Conservation (phyloP, 371 early-diverging fungal genomes). For the Encephalitozoon romaleae region DNA sequence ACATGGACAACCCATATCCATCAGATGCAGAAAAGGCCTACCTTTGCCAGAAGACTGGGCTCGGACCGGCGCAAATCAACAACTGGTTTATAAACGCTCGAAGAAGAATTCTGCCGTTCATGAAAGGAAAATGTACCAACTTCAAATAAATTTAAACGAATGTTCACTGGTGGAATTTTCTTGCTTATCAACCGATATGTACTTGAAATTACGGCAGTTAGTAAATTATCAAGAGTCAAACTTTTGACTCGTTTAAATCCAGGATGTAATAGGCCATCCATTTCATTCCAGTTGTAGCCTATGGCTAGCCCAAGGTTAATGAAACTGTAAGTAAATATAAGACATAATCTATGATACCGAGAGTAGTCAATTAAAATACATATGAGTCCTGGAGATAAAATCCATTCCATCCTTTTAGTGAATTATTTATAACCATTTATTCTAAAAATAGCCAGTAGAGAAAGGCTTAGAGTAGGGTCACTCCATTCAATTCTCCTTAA, state of each 20-base stretch:
- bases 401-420: too few relatives aligned
- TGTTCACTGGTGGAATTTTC: background rate
- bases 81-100: constrained; percentile 81
- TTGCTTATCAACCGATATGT: background rate
- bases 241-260: too few relatives aligned
- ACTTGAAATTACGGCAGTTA: too few relatives aligned
- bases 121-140: constrained; percentile 32
- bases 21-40: constrained; percentile 68
- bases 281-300: too few relatives aligned
- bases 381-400: too few relatives aligned
- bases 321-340: too few relatives aligned
- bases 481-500: background rate
- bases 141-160: background rate
- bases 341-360: too few relatives aligned
- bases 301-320: too few relatives aligned
- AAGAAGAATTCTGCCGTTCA: constrained; percentile 62
- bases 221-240: too few relatives aligned
- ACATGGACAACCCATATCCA: constrained; percentile 71
- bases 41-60: constrained; percentile 64
- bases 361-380: too few relatives aligned
- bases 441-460: background rate
- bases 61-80: constrained; percentile 69
- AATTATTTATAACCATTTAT: background rate
- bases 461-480: too few relatives aligned
- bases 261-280: too few relatives aligned